Base-by-base conservation (phyloP, 768 basidiomycete species). In the Coprinopsis strossmayeri region DNA sequence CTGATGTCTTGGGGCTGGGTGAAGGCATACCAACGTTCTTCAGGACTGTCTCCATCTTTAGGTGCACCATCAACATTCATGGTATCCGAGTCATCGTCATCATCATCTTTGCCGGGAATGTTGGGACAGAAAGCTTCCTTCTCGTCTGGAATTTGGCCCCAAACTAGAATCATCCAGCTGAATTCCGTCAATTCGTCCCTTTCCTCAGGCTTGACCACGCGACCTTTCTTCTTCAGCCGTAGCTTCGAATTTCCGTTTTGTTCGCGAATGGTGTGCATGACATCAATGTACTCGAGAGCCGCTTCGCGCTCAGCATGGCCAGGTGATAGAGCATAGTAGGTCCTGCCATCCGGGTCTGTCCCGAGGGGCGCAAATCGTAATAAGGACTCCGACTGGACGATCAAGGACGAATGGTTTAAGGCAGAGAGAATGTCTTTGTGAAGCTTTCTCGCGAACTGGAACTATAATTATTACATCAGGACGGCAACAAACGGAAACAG, bases 111-210 rank as follows among this genome's bases (percentile, higher is more conserved):
- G 40, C 40, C 24, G 17, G 40, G 40, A 9, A 42, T 11, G 23
- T 45, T 45, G 5, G 28, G 28, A 24, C 48, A 34, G 10, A 46
- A 48, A 34, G 35, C 46, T 20, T 59, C 53, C 5, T 44, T 49
- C 7, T 50, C 40, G 23, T 51, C 47, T 17, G 81, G 78, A 52
- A 66, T 74, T 62, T 64, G 76, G 1, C 87, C 87, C 76, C 79
- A 86, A 1, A 88, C 84, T 3, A 76, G 79, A n/a, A 91, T 57
- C 60, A 87, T 84, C 83, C 83, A 88, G 1, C 79, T 71, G 87
- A 88, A 91, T 26, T 76, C 72, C 50, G 61, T 73, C 61, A 83
- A 62, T 27, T 68, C 63, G 18, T 61, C 60, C n/a, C 80, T 68
- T n/a, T 81, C 78, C 12, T 77, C 77, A 25, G 67, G 62, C 5